phyloP scores from a whole-genome alignment of 768 basidiomycete species.

The Rhizopogon vinicolor region DNA sequence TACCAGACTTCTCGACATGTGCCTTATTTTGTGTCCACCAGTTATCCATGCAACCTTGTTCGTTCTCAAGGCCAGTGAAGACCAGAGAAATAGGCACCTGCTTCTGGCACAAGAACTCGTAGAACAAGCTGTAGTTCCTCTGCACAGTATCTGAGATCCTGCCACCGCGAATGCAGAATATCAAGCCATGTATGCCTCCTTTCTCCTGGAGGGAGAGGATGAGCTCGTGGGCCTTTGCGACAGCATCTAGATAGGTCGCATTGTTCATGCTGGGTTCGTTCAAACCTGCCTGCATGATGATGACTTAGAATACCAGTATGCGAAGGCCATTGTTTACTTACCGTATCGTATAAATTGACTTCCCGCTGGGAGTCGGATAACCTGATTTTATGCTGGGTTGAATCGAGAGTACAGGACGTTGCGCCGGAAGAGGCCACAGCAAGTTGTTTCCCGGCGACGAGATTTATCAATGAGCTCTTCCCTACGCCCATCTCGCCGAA shows the following conservation, averaged over 20 bases:
- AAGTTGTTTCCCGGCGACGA: constrained; percentile 2
- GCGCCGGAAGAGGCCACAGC: not conserved
- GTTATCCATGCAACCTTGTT: constrained; percentile 26
- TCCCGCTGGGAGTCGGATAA: not conserved
- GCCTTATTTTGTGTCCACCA: constrained; percentile 28
- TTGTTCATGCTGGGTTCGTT: constrained; percentile 24
- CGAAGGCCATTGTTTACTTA: not conserved
- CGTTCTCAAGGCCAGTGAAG: constrained; percentile 31
- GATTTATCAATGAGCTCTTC: constrained; percentile 7
- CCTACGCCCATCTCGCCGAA: constrained; percentile 9
- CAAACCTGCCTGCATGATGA: constrained; percentile 12
- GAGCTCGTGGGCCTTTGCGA: constrained; percentile 27
- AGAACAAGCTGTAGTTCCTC: constrained; percentile 28
- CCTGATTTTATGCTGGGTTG: not conserved
- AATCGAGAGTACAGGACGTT: constrained; percentile 2
- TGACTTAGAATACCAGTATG: not conserved
- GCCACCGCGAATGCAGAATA: constrained; percentile 26
- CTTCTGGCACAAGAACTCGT: constrained; percentile 28
- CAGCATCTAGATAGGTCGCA: constrained; percentile 16
- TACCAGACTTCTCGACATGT: constrained; percentile 16
- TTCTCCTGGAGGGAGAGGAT: constrained; percentile 26
- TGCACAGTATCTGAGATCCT: constrained; percentile 23
- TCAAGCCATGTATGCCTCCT: constrained; percentile 35
- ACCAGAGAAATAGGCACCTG: constrained; percentile 28
- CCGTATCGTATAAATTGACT: not conserved